These are phyloP conservation scores for Candida saitoana DNA, from an alignment of 805 yeast genomes.

Conservation along the genomic window DNA sequence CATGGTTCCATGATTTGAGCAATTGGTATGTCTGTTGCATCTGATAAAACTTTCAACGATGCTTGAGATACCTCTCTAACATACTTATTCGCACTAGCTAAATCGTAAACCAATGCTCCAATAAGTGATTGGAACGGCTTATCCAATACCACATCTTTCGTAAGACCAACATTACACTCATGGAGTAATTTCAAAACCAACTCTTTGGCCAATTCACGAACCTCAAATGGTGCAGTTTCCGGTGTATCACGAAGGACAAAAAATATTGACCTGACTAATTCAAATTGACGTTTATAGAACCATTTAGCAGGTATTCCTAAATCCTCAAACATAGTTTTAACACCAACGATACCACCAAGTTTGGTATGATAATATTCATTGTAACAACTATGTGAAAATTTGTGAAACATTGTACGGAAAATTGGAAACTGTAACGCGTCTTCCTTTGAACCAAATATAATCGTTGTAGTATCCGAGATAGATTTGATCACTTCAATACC, in stretches of 20 bases:
- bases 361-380: conserved; percentile 84
- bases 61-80: conserved; percentile 81
- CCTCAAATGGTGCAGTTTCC: conserved; percentile 77
- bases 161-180: conserved; percentile 59
- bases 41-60: conserved; percentile 63
- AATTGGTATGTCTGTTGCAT: conserved; percentile 64
- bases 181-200: conserved; percentile 61
- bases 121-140: conserved; percentile 77
- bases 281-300: conserved; percentile 75
- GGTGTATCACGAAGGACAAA: conserved; percentile 90
- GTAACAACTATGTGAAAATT: conserved; percentile 86
- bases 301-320: conserved; percentile 65
- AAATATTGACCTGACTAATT: conserved; percentile 78
- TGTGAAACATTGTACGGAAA: conserved; percentile 69
- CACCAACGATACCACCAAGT: conserved; percentile 84
- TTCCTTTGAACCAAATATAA: conserved; percentile 63
- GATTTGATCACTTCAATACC: conserved; percentile 65
- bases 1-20: conserved; percentile 78
- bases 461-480: conserved; percentile 57
- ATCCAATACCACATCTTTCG: conserved; percentile 59
- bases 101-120: conserved; percentile 87
- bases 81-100: conserved; percentile 79
- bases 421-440: conserved; percentile 70
- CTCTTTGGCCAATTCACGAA: conserved; percentile 65
- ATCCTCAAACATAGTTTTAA: conserved; percentile 67